These are phyloP conservation scores for Daldinia decipiens DNA, from an alignment of 495 filamentous ascomycete species.

Conservation along the genomic window DNA sequence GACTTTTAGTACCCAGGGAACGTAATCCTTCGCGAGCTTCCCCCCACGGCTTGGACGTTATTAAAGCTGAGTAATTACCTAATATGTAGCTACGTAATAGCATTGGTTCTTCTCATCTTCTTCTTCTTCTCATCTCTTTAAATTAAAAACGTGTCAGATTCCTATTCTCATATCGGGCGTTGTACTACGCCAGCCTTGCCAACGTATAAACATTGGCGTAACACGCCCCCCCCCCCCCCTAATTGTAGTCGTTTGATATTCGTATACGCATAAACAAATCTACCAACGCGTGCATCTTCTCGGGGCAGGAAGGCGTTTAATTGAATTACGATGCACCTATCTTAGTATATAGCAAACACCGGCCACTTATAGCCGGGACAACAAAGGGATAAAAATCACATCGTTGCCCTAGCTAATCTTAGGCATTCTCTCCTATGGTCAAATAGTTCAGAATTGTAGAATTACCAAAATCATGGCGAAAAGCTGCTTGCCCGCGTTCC, in stretches of 20 bases:
- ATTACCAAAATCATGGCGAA: constrained; percentile 37
- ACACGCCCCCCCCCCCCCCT: too few relatives aligned
- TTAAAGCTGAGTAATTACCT: background rate
- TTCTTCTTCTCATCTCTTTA: background rate
- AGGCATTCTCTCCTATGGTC: background rate
- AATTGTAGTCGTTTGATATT: background rate
- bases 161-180: background rate
- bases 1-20: background rate
- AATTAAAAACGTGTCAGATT: background rate
- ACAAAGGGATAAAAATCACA: background rate
- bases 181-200: background rate
- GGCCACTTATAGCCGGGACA: background rate
- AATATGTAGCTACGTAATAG: background rate
- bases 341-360: background rate
- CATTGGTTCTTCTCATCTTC: background rate
- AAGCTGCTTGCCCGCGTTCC: constrained; percentile 45
- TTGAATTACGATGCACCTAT: constrained; percentile 17
- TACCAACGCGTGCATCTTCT: background rate
- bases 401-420: background rate
- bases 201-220: too few relatives aligned
- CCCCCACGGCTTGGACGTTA: background rate
- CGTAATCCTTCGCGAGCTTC: background rate
- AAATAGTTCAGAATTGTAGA: background rate
- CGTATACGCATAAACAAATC: background rate
- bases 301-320: constrained; percentile 13